A percentile compares a stretch with the other conserved stretches of the same genome.
phyloP scores from a whole-genome alignment of 108 stramenopile species.

The Skeletonema potamos region DNA sequence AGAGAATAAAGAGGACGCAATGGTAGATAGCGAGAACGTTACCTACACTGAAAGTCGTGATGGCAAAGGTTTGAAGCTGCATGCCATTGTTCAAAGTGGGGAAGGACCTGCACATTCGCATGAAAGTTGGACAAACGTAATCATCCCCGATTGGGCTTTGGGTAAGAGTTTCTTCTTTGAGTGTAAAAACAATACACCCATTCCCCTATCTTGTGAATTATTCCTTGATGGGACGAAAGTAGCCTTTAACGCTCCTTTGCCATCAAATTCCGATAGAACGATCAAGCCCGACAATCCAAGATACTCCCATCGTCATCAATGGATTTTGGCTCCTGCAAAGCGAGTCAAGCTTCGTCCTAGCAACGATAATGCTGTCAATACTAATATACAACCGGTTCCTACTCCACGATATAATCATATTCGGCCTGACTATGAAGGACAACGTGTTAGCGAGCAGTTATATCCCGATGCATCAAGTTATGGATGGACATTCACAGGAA shows the following conservation, averaged over 20 bases:
- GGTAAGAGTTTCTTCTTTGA: constrained; percentile 35
- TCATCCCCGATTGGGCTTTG: constrained; percentile 33
- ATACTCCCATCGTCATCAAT: constrained; percentile 33
- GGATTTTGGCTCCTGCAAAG: constrained; percentile 26
- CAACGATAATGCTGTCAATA: neutral
- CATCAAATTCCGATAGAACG: constrained; percentile 18
- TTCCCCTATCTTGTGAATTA: constrained; percentile 36
- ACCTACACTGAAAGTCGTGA: constrained; percentile 8
- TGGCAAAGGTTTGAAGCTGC: constrained; percentile 14
- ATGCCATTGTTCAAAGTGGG: constrained; percentile 15
- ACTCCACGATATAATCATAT: constrained; percentile 43
- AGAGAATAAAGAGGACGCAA: neutral
- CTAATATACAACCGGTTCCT: neutral
- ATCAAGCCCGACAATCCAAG: constrained; percentile 25
- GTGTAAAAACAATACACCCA: constrained; percentile 21
- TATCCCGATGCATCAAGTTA: constrained; percentile 60
- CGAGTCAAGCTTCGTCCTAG: constrained; percentile 21
- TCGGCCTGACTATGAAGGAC: constrained; percentile 31
- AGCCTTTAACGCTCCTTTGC: constrained; percentile 29
- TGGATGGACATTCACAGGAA: constrained; percentile 70
- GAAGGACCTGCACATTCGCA: constrained; percentile 43
- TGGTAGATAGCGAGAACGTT: neutral
- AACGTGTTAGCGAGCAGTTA: constrained; percentile 27
- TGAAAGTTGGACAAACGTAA: constrained; percentile 33
- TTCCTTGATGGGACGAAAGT: constrained; percentile 37